Percentiles rank a stretch among this genome's conserved stretches.
Evolutionary conservation across 2,329 filamentous ascomycete genomes (phyloP).

Genomic region (Biscogniauxia marginata): DNA sequence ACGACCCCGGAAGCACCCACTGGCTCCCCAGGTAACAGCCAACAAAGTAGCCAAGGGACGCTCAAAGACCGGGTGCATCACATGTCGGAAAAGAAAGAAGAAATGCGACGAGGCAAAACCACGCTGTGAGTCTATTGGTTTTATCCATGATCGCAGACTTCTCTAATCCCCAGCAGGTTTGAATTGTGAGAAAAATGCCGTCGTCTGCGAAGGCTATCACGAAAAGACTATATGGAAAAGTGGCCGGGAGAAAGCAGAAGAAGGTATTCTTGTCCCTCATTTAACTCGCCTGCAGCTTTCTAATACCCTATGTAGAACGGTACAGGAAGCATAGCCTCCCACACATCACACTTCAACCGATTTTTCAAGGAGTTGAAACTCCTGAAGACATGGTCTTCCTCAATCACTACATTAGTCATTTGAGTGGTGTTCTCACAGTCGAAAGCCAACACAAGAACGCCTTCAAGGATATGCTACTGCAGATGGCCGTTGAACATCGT

Average conservation of each 20-base stretch:
- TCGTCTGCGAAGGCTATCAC: conserved; percentile 87
- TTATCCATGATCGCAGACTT: not conserved
- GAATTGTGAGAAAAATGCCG: conserved; percentile 91
- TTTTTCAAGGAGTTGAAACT: conserved; percentile 81
- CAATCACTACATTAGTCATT: conserved; percentile 76
- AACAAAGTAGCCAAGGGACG: conserved; percentile 76
- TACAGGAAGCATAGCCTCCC: conserved; percentile 49
- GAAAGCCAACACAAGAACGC: conserved; percentile 80
- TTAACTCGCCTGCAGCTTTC: not conserved
- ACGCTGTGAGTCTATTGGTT: conserved; percentile 46
- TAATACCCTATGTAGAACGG: conserved; percentile 41
- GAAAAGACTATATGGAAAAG: conserved; percentile 86
- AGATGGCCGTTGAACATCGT: conserved; percentile 75
- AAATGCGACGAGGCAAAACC: conserved; percentile 71
- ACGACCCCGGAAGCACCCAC: conserved; percentile 77
- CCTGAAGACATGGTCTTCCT: conserved; percentile 77
- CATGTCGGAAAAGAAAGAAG: conserved; percentile 68
- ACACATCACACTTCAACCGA: conserved; percentile 57
- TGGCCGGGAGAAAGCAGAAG: conserved; percentile 72
- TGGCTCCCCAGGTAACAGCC: conserved; percentile 54
- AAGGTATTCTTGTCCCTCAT: conserved; percentile 45
- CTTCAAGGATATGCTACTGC: conserved; percentile 80
- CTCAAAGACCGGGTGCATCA: conserved; percentile 67
- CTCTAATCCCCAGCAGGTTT: conserved; percentile 52
- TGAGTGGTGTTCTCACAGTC: conserved; percentile 79